Base-by-base conservation (phyloP, 805 yeast species). In the Metschnikowia santaceciliae region DNA sequence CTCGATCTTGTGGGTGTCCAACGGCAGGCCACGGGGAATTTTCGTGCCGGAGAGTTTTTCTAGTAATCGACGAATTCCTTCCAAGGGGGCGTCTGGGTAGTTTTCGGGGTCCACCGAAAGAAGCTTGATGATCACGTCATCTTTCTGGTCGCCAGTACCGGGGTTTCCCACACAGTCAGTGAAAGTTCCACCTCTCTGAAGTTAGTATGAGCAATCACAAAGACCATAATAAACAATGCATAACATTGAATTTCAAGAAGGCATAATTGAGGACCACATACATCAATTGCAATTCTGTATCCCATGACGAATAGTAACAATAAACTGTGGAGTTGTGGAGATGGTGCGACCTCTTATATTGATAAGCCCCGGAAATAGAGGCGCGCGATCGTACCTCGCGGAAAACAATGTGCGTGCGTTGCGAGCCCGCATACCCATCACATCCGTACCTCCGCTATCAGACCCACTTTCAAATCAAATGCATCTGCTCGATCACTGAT, bases 81-180 rank as follows among this genome's bases (percentile, higher is more conserved):
- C 61, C 37, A 56, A 42, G 7, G 61, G 61, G 1, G 61, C 61
- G 33, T 57, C 61, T 2, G 59, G 55, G 46, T 57, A 57, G 43
- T 57, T 57, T 7, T 48, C 51, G 11, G 61, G 59, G 46, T 57
- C 61, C 15, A 57, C 61, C 3, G 59, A 56, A 33, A 57, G 58
- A 13, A 57, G 50, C 41, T 57, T 57, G 37, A 57, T 35, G 20
- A 56, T 50, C 33, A 57, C 59, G 35, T 57, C 61, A 40, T 57
- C 61, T 26, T 54, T 53, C 45, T 49, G 59, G 32, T 44, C 40
- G 17, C 61, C 61, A 10, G 58, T 50, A 14, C 61, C 61, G 23
- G 59, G 57, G 36, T 57, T 57, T 10, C 61, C 61, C 46, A 57
- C 61, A 33, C 61, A 57, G 36, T 57, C 61, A 2, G 61, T 57